Conservation (phyloP, 148 eudicot genomes). For the Spergularia bocconei region DNA sequence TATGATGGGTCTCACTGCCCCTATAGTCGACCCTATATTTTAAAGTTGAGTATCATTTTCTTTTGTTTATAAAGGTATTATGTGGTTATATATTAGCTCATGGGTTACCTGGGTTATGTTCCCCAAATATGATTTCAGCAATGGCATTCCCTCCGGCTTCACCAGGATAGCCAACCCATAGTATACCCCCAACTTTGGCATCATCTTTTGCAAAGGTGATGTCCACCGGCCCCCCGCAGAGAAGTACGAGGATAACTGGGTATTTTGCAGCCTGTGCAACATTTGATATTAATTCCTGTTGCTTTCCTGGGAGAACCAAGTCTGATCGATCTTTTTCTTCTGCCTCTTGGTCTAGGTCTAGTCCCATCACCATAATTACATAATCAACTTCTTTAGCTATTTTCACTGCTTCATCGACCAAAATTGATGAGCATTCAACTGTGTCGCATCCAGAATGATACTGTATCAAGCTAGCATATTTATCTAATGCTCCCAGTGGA, state of each 20-base stretch:
- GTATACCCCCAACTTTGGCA: background rate
- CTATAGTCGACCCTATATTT: background rate
- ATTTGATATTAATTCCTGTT: background rate
- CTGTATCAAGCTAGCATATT: background rate
- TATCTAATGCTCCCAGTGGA: background rate
- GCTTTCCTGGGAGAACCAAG: background rate
- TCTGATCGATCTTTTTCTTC: background rate
- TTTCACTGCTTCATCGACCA: too few relatives aligned
- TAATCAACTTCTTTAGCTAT: background rate
- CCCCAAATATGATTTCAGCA: background rate
- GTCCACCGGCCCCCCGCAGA: background rate
- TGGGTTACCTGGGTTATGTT: background rate
- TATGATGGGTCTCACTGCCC: background rate
- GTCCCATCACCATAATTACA: background rate
- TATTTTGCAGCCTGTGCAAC: background rate
- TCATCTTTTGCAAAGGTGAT: background rate
- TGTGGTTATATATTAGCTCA: background rate
- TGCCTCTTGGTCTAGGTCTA: background rate
- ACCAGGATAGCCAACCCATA: background rate
- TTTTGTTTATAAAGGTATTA: background rate
- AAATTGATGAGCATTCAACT: too few relatives aligned
- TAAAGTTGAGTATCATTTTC: background rate
- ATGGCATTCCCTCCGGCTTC: background rate
- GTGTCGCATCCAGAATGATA: background rate
- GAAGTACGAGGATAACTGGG: background rate